Conservation (phyloP, 2,329 filamentous ascomycete genomes). For the Torrubiellomyces zombiae region DNA sequence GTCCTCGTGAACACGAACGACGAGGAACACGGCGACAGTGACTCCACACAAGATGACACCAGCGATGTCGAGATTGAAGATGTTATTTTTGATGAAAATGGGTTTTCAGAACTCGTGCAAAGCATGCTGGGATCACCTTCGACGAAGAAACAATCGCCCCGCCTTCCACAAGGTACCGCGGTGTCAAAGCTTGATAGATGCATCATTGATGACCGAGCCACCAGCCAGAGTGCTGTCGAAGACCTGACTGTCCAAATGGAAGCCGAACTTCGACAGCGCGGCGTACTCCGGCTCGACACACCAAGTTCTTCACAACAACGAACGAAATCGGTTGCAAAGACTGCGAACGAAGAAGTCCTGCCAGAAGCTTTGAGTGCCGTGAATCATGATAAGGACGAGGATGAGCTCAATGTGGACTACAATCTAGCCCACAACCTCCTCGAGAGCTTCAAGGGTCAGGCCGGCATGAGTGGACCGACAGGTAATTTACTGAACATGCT, state of each 20-base stretch:
- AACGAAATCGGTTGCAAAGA: too few species aligned
- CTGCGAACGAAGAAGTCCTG: too few species aligned
- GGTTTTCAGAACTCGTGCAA: constrained; percentile 76
- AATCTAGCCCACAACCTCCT: constrained; percentile 81
- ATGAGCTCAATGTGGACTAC: constrained; percentile 62
- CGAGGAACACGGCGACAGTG: constrained; percentile 37
- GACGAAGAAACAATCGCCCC: not conserved
- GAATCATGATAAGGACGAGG: constrained; percentile 32
- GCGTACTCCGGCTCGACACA: constrained; percentile 40
- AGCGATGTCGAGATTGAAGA: constrained; percentile 57
- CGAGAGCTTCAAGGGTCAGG: constrained; percentile 85
- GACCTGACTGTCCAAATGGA: too few species aligned
- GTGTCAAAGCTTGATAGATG: not conserved
- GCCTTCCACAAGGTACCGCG: constrained; percentile 2
- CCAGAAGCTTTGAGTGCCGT: too few species aligned
- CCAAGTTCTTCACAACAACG: constrained; percentile 3
- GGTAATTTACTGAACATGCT: constrained; percentile 78
- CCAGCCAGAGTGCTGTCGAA: too few species aligned
- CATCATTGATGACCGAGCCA: too few species aligned
- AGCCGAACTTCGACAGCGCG: constrained; percentile 54
- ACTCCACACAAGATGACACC: constrained; percentile 31
- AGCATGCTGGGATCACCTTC: constrained; percentile 66
- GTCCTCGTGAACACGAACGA: constrained; percentile 60
- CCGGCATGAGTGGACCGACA: constrained; percentile 67
- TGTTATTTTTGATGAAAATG: constrained; percentile 66